Evolutionary conservation across 2,329 filamentous ascomycete species (phyloP), one percentile per base, ranked within the genome.

Genomic region (Colletotrichum orbiculare): DNA sequence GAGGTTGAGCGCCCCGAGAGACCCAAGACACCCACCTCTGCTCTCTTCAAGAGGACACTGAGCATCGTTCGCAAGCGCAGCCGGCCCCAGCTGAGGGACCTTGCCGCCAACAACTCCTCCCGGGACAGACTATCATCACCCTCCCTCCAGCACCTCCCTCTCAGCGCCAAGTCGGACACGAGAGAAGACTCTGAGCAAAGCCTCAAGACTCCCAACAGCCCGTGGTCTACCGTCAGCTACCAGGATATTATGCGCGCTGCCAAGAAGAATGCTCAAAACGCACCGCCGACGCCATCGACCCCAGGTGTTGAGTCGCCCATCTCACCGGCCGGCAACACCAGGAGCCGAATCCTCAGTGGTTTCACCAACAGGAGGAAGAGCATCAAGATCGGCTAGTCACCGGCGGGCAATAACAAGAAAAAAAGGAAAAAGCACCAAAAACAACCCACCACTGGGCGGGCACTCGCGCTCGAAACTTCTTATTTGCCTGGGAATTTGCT

Each of bases 61-160:
- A 86, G 80, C 69, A 76, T 88, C 37, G 82, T 82, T 53, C 80
- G 82, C 71, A 87, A 86, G 79, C 81, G 83, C 68, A 88, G 85
- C 77, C 79, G 80, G 59, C 82, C 83, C 8, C 77, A 78, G 33
- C 77, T 88, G 67, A 79, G 76, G 68, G 68, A 74, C 11, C 11
- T 66, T 8, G 54, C 64, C n/a, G 72, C 76, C 48, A 76, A 76
- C 38, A 71, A 72, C n/a, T 70, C 71, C 42, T 75, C 77, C 8
- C 73, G 73, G 15, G 77, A 80, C 46, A 76, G 71, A 62, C 68
- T 79, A 53, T 64, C 72, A 58, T 59, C 65, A 59, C 66, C 56
- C 4, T 65, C 62, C 6, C 39, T 62, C 25, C 50, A 37, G 64
- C 67, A 73, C 13, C 63, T 69, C 49, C 73, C 70, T 49, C 76